A percentile compares a stretch with the other conserved stretches of the same genome.
Conservation (phyloP, 345 rosid species). For the Heritiera fomes region DNA sequence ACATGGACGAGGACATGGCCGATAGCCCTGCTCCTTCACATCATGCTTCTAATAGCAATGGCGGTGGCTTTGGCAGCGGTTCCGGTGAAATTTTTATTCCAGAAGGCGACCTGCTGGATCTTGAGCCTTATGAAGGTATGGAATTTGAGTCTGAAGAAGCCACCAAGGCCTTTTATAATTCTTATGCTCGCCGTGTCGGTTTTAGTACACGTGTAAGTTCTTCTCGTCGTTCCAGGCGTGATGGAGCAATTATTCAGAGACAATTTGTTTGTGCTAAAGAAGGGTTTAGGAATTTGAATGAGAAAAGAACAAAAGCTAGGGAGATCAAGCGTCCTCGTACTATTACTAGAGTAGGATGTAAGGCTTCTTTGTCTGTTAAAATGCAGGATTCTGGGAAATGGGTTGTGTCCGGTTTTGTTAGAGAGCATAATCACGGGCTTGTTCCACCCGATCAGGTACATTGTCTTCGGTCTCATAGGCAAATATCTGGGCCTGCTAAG, state of each 20-base stretch:
- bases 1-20: conserved; percentile 44
- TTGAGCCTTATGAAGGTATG: conserved; percentile 62
- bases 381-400: conserved; percentile 65
- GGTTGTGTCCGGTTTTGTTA: conserved; percentile 51
- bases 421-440: conserved; percentile 54
- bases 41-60: conserved; percentile 17
- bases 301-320: conserved; percentile 57
- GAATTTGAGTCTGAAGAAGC: conserved; percentile 69
- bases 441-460: conserved; percentile 64
- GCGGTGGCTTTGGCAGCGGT: conserved; percentile 6
- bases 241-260: conserved; percentile 64
- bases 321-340: conserved; percentile 65
- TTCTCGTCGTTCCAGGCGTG: conserved; percentile 61
- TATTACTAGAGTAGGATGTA: conserved; percentile 59
- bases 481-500: conserved; percentile 62
- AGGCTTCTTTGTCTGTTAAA: conserved; percentile 54
- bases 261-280: conserved; percentile 68
- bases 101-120: conserved; percentile 44
- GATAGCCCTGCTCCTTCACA: conserved; percentile 34
- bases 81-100: conserved; percentile 34
- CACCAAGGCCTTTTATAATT: conserved; percentile 63
- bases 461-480: conserved; percentile 56
- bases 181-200: conserved; percentile 56
- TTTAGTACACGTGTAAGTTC: conserved; percentile 54
- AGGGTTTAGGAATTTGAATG: conserved; percentile 58